Evolutionary conservation across 495 filamentous ascomycete genomes (phyloP).

Genomic region (Cryomyces minteri): DNA sequence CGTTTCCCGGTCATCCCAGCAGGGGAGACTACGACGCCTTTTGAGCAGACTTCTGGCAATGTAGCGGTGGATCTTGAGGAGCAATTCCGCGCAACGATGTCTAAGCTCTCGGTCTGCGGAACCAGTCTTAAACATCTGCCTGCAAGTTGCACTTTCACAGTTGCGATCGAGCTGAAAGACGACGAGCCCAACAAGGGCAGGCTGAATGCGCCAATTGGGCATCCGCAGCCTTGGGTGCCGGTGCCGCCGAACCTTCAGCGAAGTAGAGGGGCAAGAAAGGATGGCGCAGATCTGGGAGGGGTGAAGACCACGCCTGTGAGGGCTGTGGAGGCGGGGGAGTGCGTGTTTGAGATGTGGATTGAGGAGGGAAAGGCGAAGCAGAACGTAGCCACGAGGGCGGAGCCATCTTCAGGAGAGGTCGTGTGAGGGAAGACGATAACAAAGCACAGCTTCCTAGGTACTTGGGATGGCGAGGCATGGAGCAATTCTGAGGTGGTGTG

Average conservation of each 20-base stretch:
- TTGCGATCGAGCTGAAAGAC: constrained; percentile 69
- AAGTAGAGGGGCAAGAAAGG: constrained; percentile 17
- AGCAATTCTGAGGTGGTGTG: too few species aligned
- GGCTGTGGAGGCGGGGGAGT: constrained; percentile 40
- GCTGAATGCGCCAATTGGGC: constrained; percentile 38
- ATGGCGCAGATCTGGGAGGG: constrained; percentile 13
- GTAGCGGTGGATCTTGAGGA: constrained; percentile 41
- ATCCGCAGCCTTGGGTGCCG: constrained; percentile 52
- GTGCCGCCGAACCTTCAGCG: constrained; percentile 26
- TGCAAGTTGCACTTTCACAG: constrained; percentile 61
- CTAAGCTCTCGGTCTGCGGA: constrained; percentile 32
- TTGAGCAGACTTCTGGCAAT: constrained; percentile 20
- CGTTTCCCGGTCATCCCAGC: constrained; percentile 47
- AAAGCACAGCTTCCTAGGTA: too few species aligned
- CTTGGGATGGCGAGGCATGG: too few species aligned
- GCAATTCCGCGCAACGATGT: constrained; percentile 44
- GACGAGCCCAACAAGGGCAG: constrained; percentile 28
- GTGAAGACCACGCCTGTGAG: constrained; percentile 33
- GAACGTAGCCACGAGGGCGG: not conserved
- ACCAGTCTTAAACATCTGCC: constrained; percentile 47
- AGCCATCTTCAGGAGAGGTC: too few species aligned
- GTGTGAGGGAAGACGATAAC: too few species aligned
- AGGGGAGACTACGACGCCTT: constrained; percentile 20
- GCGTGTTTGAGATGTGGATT: constrained; percentile 51
- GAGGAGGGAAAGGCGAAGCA: constrained; percentile 31